Evolutionary conservation across 2,329 filamentous ascomycete species (phyloP), one percentile per base, ranked within the genome.

Genomic region (Ceratocystis ficicola): DNA sequence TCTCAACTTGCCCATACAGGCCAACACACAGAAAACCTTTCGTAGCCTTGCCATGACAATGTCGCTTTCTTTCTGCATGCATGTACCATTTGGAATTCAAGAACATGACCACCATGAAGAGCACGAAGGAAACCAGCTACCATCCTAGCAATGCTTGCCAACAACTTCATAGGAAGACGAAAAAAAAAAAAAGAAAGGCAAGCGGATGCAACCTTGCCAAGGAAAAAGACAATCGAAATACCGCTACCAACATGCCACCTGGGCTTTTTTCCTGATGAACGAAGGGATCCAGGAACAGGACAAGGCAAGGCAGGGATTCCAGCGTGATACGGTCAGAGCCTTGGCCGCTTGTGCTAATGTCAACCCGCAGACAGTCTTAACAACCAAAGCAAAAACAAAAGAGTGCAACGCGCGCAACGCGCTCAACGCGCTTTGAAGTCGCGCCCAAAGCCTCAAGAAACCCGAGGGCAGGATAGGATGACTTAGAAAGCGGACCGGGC

Each of bases 281-380:
- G 48, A 25, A 10, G 48, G 20, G 46, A 48, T 48, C n/a, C 46
- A 48, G 46, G 46, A 48, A 48, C 48, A 22, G 12, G 36, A 20
- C n/a, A 28, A 10, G 20, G 22, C 46, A 52, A 20, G 20, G 22
- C 48, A 52, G 48, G 48, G 22, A 52, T 52, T 52, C 22, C 22
- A 52, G 48, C 20, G 48, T 52, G 48, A 15, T 22, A 32, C 28
- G 55, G n/a, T 36, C 55, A 5, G 28, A 20, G 25, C 36, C 36
- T 59, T 59, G 30, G 55, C 22, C 8, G n/a, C 28, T 30, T 59
- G 55, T 59, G 55, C 12, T 59, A 59, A 59, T 59, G 28, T 59
- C 36, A 59, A 32, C 55, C 55, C 15, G 55, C 55, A 8, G 36
- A 12, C 36, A 15, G 12, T 41, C 36, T 15, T 10, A 41, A 15